Evolutionary conservation across 2,329 filamentous ascomycete species (phyloP).

Genomic region (Colletotrichum magnum): DNA sequence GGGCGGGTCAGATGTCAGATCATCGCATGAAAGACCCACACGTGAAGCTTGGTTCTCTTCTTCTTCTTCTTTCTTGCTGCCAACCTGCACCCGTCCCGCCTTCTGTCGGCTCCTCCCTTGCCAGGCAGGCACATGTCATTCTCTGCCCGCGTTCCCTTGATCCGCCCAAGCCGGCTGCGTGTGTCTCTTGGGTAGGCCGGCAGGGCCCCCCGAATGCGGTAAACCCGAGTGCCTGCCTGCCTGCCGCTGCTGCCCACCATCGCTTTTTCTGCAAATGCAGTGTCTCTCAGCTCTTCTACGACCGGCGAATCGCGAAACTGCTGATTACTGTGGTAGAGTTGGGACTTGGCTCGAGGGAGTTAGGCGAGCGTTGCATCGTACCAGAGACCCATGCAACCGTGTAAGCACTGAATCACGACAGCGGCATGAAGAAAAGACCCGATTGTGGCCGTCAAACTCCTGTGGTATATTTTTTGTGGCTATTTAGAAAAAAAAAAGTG

Average conservation of each 20-base stretch:
- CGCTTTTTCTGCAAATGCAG: background rate
- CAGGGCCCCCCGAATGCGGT: slow-evolving; percentile 1
- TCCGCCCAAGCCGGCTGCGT: slow-evolving; percentile 23
- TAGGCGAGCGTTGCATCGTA: slow-evolving; percentile 1
- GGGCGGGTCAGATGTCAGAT: slow-evolving; percentile 34
- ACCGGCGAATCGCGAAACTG: slow-evolving; percentile 9
- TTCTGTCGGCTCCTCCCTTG: background rate
- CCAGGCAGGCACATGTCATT: slow-evolving; percentile 13
- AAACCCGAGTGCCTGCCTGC: slow-evolving; percentile 12
- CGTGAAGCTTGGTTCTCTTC: slow-evolving; percentile 30
- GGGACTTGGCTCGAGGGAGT: too few relatives aligned
- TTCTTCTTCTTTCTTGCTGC: background rate
- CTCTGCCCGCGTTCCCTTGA: slow-evolving; percentile 22
- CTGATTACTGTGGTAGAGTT: background rate
- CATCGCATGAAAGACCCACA: slow-evolving; percentile 34
- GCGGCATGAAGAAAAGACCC: background rate
- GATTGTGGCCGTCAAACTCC: slow-evolving; percentile 4
- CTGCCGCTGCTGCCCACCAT: background rate
- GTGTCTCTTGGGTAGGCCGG: background rate
- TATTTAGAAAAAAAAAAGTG: background rate
- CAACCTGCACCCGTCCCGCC: slow-evolving; percentile 1
- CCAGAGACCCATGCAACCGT: background rate
- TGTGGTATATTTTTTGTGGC: slow-evolving; percentile 16
- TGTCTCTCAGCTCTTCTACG: background rate
- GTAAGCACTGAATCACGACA: background rate